Percentiles rank a stretch among this genome's conserved stretches.
Evolutionary conservation across 176 grass and related monocot species (phyloP).

Genomic region (Saccharum officinarum): DNA sequence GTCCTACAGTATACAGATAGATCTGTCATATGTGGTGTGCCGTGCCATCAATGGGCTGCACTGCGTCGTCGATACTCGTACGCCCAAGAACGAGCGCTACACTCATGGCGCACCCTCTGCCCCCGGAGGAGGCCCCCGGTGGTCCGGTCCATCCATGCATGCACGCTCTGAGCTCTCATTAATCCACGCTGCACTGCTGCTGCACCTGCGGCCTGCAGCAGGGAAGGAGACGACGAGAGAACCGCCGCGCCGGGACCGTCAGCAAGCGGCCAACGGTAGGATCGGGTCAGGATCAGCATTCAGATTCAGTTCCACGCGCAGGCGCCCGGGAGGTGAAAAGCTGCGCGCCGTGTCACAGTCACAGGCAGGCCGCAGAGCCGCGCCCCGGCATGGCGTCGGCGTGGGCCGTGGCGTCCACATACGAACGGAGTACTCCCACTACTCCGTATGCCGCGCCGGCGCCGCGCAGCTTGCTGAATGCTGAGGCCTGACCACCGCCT

Average conservation of each 20-base stretch:
- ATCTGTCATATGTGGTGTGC: background rate
- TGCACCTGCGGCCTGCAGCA: background rate
- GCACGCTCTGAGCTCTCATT: background rate
- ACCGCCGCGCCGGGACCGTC: background rate
- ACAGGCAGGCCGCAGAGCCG: background rate
- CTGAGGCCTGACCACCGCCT: too few species aligned
- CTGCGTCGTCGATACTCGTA: background rate
- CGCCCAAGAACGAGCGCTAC: background rate
- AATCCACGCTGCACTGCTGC: too few species aligned
- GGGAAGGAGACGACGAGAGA: background rate
- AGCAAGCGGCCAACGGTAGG: slow-evolving; percentile 10
- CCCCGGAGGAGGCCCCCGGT: background rate
- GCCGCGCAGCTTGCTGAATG: background rate
- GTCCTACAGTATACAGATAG: background rate
- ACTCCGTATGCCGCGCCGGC: background rate
- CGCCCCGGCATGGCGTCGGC: background rate
- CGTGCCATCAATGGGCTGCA: background rate
- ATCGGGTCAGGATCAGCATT: background rate
- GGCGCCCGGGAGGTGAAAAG: background rate
- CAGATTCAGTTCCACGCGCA: background rate
- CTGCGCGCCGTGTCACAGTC: background rate
- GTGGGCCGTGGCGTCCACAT: background rate
- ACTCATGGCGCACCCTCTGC: slow-evolving; percentile 13
- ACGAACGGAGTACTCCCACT: too few species aligned
- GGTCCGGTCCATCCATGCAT: background rate